Conservation (phyloP, 306 rosid species). For the Carpinus fangiana region DNA sequence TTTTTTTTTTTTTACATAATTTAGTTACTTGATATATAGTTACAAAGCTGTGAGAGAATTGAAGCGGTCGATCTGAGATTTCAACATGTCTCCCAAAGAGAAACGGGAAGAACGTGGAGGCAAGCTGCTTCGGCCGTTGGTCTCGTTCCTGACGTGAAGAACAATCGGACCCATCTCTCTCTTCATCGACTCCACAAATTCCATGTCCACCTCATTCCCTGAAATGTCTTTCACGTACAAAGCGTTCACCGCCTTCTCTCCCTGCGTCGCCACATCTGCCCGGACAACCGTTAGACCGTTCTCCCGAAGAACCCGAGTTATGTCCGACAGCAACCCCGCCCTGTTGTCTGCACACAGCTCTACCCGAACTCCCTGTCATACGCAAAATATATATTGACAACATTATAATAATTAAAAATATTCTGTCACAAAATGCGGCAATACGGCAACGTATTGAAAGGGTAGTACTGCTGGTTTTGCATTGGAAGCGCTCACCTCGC, state of each 20-base stretch:
- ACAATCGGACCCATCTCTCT: constrained; percentile 53
- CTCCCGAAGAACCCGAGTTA: constrained; percentile 67
- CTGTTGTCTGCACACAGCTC: constrained; percentile 60
- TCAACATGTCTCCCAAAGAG: constrained; percentile 46
- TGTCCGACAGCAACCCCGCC: constrained; percentile 61
- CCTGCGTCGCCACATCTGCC: constrained; percentile 70
- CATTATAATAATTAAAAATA: no score
- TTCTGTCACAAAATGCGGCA: no score
- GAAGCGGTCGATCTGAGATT: constrained; percentile 44
- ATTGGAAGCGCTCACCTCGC: constrained; percentile 38
- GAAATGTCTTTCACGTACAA: constrained; percentile 64
- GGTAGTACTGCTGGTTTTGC: neutral
- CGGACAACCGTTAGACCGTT: constrained; percentile 57
- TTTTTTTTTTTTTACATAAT: no score
- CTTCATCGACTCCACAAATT: constrained; percentile 55
- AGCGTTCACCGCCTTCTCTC: constrained; percentile 56
- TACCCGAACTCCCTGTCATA: constrained; percentile 54
- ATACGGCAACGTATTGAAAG: no score
- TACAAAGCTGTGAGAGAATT: constrained; percentile 42
- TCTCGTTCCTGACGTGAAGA: constrained; percentile 44
- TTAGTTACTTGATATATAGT: constrained; percentile 22
- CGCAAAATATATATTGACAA: no score
- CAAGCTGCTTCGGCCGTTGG: neutral
- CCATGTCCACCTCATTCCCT: constrained; percentile 63
- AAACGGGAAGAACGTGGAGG: constrained; percentile 35